Percentiles rank a stretch among this genome's conserved stretches.
These are phyloP conservation scores for Thozetella sp. DNA, from an alignment of 495 filamentous ascomycete species.

Conservation along the genomic window DNA sequence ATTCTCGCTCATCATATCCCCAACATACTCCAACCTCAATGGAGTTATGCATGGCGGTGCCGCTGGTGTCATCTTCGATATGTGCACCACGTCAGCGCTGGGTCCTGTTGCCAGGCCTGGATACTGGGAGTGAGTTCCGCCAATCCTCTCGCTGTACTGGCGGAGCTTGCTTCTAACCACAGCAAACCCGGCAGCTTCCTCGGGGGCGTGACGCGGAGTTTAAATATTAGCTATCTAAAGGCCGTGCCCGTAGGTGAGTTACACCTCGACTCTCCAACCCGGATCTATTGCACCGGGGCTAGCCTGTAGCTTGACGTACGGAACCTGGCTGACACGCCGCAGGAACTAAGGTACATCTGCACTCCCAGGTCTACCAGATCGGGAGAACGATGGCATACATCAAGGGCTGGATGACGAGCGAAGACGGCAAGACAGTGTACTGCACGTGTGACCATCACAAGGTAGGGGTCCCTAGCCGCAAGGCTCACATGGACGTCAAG, in stretches of 20 bases:
- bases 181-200: constrained; percentile 32
- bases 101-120: constrained; percentile 37
- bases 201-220: constrained; percentile 40
- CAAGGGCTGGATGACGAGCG: constrained; percentile 33
- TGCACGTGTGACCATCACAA: constrained; percentile 47
- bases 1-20: constrained; percentile 15
- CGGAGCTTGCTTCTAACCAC: background rate
- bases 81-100: constrained; percentile 43
- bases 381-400: constrained; percentile 47
- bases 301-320: too few relatives aligned
- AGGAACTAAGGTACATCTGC: constrained; percentile 29
- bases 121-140: constrained; percentile 34
- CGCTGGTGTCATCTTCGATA: constrained; percentile 45
- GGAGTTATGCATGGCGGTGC: constrained; percentile 45
- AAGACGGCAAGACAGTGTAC: constrained; percentile 37
- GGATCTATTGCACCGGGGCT: too few relatives aligned
- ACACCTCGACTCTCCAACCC: too few relatives aligned
- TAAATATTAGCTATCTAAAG: constrained; percentile 40
- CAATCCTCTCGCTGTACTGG: constrained; percentile 5
- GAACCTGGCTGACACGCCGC: background rate
- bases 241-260: constrained; percentile 25
- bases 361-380: constrained; percentile 29
- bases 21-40: constrained; percentile 20
- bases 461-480: constrained; percentile 34
- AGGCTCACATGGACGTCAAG: constrained; percentile 27